A percentile compares a stretch with the other conserved stretches of the same genome.
These are phyloP conservation scores for Fusarium dlaminii DNA, from an alignment of 2,329 filamentous ascomycete species.

Conservation along the genomic window DNA sequence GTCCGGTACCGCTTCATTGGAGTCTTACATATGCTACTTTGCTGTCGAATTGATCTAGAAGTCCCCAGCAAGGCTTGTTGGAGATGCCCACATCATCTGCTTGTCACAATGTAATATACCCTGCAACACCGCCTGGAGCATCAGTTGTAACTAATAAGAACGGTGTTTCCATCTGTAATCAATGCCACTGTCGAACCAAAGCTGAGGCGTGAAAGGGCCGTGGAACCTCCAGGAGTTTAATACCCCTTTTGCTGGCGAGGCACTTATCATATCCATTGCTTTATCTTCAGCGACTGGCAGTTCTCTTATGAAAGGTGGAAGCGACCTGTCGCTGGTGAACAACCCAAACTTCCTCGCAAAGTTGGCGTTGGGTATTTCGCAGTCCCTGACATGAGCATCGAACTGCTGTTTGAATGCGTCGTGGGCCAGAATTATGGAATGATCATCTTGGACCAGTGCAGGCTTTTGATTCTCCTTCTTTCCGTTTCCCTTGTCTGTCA, in stretches of 20 bases:
- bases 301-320: conserved; percentile 49
- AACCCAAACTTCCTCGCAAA: conserved; percentile 56
- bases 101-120: background rate
- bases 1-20: too few relatives aligned
- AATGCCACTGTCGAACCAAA: conserved; percentile 57
- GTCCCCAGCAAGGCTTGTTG: background rate
- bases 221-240: conserved; percentile 48
- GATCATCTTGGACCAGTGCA: background rate
- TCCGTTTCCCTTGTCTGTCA: background rate
- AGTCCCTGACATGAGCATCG: conserved; percentile 42
- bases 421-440: background rate
- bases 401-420: conserved; percentile 17
- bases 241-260: conserved; percentile 42
- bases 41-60: background rate
- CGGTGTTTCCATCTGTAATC: conserved; percentile 51
- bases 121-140: background rate
- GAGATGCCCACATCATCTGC: background rate
- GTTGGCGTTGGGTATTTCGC: conserved; percentile 54
- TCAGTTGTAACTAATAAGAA: background rate
- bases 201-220: conserved; percentile 56
- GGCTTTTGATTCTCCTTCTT: background rate
- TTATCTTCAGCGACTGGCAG: conserved; percentile 56
- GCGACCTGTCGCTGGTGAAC: conserved; percentile 44
- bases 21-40: background rate
- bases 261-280: conserved; percentile 48